Evolutionary conservation across 148 eudicot species (phyloP).

Genomic region (Nepenthes gracilis): DNA sequence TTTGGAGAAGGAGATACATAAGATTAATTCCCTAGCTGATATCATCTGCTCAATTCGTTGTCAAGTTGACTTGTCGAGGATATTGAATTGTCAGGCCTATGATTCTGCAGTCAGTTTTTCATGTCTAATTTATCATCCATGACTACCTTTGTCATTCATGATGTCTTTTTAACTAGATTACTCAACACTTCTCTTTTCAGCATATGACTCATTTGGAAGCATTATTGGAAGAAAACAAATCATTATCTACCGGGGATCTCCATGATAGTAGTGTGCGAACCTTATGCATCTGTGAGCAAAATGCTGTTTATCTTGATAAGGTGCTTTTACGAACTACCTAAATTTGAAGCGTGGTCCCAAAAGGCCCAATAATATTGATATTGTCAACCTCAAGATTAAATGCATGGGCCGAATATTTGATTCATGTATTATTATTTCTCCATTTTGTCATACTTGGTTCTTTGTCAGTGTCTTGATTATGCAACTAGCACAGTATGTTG

Average conservation of each 20-base stretch:
- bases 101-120: conserved; percentile 58
- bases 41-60: conserved; percentile 72
- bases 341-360: background rate
- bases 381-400: background rate
- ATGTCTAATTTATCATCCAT: conserved; percentile 3
- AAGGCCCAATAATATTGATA: background rate
- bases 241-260: conserved; percentile 47
- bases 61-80: conserved; percentile 80
- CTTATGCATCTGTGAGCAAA: conserved; percentile 53
- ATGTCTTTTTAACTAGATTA: background rate
- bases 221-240: conserved; percentile 52
- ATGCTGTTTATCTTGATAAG: conserved; percentile 57
- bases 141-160: background rate
- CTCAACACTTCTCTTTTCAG: conserved; percentile 26
- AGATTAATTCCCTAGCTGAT: conserved; percentile 70
- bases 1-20: conserved; percentile 76
- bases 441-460: too few species aligned
- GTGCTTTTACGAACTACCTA: conserved; percentile 8
- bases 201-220: conserved; percentile 69
- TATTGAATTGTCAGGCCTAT: conserved; percentile 75
- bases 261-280: conserved; percentile 83
- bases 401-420: background rate
- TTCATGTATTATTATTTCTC: too few species aligned
- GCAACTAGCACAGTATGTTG: too few species aligned
- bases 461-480: too few species aligned